Evolutionary conservation across 352 stramenopile species (phyloP).

Genomic region (Globisporangium okanoganense): DNA sequence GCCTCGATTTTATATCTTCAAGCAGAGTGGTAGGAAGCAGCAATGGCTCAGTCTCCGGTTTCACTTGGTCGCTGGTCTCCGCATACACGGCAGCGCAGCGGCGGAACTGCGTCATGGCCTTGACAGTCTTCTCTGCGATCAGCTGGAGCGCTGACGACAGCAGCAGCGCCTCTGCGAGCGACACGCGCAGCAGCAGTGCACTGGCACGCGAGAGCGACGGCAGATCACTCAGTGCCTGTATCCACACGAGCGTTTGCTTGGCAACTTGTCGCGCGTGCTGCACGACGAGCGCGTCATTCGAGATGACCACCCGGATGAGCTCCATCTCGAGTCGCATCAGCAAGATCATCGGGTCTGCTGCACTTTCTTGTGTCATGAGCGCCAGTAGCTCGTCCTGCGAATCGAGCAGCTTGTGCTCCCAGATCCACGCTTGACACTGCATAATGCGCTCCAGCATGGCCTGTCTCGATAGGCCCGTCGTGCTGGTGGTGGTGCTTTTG

Average conservation of each 20-base stretch:
- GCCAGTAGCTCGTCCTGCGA: constrained; percentile 9
- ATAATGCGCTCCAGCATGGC: constrained; percentile 15
- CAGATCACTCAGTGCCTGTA: constrained; percentile 27
- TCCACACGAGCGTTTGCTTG: constrained; percentile 22
- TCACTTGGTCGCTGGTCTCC: constrained; percentile 21
- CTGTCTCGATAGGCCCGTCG: background rate
- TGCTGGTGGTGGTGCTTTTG: background rate
- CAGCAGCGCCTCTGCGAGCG: constrained; percentile 31
- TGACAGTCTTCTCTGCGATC: constrained; percentile 23
- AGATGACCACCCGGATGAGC: constrained; percentile 31
- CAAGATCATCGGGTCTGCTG: constrained; percentile 23
- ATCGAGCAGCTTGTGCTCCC: constrained; percentile 25
- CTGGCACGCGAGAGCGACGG: constrained; percentile 27
- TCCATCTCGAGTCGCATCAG: constrained; percentile 28
- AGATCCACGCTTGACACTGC: constrained; percentile 23
- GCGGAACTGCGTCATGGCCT: constrained; percentile 25
- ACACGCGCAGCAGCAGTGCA: constrained; percentile 15
- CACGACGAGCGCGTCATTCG: constrained; percentile 27
- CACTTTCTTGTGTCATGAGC: constrained; percentile 7
- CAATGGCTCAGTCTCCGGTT: background rate
- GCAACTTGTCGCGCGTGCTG: constrained; percentile 21
- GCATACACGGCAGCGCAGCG: constrained; percentile 22
- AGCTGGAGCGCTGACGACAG: constrained; percentile 24
- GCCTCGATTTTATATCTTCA: constrained; percentile 14
- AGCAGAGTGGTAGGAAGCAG: constrained; percentile 14